Base-by-base conservation (phyloP, 2,329 filamentous ascomycete species). In the Colletotrichum orchidophilum region DNA sequence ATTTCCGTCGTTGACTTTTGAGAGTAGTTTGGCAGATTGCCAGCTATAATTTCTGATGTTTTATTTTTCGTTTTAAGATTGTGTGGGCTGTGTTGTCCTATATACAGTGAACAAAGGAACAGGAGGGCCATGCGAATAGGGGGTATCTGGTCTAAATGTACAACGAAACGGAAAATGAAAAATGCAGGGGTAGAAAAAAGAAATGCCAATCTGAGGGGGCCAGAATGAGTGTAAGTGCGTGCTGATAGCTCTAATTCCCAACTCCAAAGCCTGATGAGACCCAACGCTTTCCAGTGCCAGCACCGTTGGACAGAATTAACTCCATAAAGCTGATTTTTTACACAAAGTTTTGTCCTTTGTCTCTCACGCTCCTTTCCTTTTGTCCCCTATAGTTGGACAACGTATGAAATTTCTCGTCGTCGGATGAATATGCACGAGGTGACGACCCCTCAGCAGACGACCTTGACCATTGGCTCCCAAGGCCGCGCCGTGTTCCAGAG, bases 391-490 rank as follows among this genome's bases (percentile, higher is more conserved):
- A n/a, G n/a, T n/a, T n/a, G n/a, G n/a, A n/a, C n/a, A n/a, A n/a
- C n/a, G n/a, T n/a, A n/a, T n/a, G n/a, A n/a, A n/a, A n/a, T 39
- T 15, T 42, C 13, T 12, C 33, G 13, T 5, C 15, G 9, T 42
- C 13, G 35, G 35, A 42, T 15, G 18, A 33, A 59, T 18, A 60
- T 27, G 21, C 18, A 12, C 2, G 31, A 21, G 6, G 11, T n/a
- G 49, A 7, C 53, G n/a, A n/a, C 31, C 26, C 27, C 9, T 73
- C 63, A 82, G n/a, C 78, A 80, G 13, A 76, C 77, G 9, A 81
- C 82, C 73, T 79, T 81, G n/a, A 83, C 78, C 79, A 84, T 82
- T 9, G 82, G 82, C 73, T 84, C 82, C 82, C 82, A 84, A 42
- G 82, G 82, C 35, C 76, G 75, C 18, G 80, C 77, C 74, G 81